Evolutionary conservation across 257 asterid genomes (phyloP).

Genomic region (Oldenlandia corymbosa): DNA sequence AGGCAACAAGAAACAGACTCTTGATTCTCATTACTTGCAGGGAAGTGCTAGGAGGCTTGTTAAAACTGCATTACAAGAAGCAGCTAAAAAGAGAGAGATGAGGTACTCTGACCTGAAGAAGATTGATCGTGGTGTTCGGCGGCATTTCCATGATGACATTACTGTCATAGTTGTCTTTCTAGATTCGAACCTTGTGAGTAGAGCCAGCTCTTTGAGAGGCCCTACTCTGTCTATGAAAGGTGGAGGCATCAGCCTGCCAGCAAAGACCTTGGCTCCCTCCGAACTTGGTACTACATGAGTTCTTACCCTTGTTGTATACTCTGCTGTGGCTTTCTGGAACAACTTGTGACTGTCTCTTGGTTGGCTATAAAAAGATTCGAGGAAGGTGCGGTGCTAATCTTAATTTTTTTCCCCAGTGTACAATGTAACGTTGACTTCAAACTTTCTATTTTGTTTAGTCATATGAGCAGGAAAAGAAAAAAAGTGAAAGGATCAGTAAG

Average conservation of each 20-base stretch:
- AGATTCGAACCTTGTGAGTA: slow-evolving; percentile 37
- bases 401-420: slow-evolving; percentile 28
- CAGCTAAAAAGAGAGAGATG: slow-evolving; percentile 57
- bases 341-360: slow-evolving; percentile 14
- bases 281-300: slow-evolving; percentile 25
- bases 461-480: slow-evolving; percentile 19
- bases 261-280: slow-evolving; percentile 32
- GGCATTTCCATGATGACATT: slow-evolving; percentile 49
- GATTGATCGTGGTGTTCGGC: slow-evolving; percentile 43
- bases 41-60: slow-evolving; percentile 47
- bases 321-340: slow-evolving; percentile 29
- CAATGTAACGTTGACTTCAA: slow-evolving; percentile 33
- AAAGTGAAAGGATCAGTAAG: slow-evolving; percentile 18
- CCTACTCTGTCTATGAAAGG: slow-evolving; percentile 36
- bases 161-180: slow-evolving; percentile 37
- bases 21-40: slow-evolving; percentile 17
- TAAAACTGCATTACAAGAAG: slow-evolving; percentile 47
- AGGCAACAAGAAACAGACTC: neutral
- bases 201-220: slow-evolving; percentile 36
- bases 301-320: slow-evolving; percentile 27
- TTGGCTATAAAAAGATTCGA: slow-evolving; percentile 23
- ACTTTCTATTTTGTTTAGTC: slow-evolving; percentile 24
- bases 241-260: slow-evolving; percentile 30
- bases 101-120: slow-evolving; percentile 46
- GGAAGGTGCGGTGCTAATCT: slow-evolving; percentile 33